Base-by-base conservation (phyloP, 768 basidiomycete genomes). In the Suillus paluster region DNA sequence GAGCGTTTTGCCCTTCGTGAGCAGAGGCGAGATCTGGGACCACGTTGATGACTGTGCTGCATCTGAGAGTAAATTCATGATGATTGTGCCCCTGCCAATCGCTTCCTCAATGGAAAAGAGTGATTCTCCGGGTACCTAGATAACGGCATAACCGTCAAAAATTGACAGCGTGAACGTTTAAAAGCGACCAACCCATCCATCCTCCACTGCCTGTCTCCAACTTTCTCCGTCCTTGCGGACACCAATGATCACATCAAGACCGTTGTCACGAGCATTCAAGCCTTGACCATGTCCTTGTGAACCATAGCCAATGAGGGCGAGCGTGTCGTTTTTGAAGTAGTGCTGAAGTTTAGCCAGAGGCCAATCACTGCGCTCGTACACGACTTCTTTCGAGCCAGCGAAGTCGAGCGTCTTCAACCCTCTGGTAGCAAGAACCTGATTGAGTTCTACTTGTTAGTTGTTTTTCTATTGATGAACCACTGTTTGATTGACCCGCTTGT, bases 41-140 rank as follows among this genome's bases (percentile, higher is more conserved):
- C 97, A 99, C 36, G 96, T 98, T 77, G 91, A 86, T 19, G 94
- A 95, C 81, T 99, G 97, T 17, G 97, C 97, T 56, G 97, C 97
- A 71, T 99, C 97, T 49, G 97, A 99, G 67, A 99, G 88, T 58
- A 99, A 83, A 86, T 99, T 99, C 97, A 99, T 99, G 87, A 99
- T 91, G 85, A 99, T 96, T 23, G 97, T 97, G 49, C 97, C 97
- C 66, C 84, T 86, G 68, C 90, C 83, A 76, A 99, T 98, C 64
- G 97, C 97, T 78, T 99, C 96, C 70, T 99, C 94, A 69, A 99
- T 99, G 70, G 96, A 85, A 85, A 99, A 99, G 69, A 99, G 89
- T 63, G 92, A 97, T 85, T 98, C 90, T 66, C 96, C 97, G 46
- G 97, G 96, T 23, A 98, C 89, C 91, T 49, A 30, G 30, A 30